Conservation (phyloP, 441 rosid species). For the Gossypium lobatum region DNA sequence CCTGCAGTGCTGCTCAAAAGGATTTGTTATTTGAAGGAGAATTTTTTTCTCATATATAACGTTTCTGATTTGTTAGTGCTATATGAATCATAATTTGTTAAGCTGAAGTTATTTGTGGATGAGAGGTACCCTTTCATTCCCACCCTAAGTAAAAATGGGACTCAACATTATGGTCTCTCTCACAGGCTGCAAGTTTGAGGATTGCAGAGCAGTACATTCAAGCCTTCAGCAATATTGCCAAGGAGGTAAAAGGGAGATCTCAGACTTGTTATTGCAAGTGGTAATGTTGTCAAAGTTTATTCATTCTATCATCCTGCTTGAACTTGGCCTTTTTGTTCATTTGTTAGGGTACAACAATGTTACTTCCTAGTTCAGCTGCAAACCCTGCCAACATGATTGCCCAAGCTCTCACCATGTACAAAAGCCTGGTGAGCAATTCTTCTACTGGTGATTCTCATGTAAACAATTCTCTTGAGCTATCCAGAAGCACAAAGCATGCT, state of each 20-base stretch:
- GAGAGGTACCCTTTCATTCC: background rate
- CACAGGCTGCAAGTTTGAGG: slow-evolving; percentile 89
- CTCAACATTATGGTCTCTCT: slow-evolving; percentile 14
- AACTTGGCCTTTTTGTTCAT: background rate
- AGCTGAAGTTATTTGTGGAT: background rate
- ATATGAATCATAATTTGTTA: background rate
- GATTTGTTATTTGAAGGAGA: background rate
- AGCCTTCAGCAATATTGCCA: slow-evolving; percentile 83
- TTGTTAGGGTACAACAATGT: slow-evolving; percentile 68
- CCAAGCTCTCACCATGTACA: slow-evolving; percentile 80
- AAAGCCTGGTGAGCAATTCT: slow-evolving; percentile 41
- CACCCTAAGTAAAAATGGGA: slow-evolving; percentile 6
- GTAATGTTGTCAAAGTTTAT: background rate
- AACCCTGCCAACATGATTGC: slow-evolving; percentile 75
- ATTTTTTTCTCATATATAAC: background rate
- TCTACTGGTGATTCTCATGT: slow-evolving; percentile 23
- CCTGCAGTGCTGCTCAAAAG: background rate
- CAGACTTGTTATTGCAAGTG: background rate
- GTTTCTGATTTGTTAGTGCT: background rate
- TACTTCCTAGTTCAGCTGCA: slow-evolving; percentile 64
- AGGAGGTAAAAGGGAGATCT: slow-evolving; percentile 47
- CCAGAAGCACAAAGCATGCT: slow-evolving; percentile 19
- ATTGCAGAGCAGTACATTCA: slow-evolving; percentile 80
- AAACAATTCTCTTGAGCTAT: slow-evolving; percentile 12
- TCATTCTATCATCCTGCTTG: background rate